phyloP scores from a whole-genome alignment of 163 green algal species.

The Scenedesmus sp. region DNA sequence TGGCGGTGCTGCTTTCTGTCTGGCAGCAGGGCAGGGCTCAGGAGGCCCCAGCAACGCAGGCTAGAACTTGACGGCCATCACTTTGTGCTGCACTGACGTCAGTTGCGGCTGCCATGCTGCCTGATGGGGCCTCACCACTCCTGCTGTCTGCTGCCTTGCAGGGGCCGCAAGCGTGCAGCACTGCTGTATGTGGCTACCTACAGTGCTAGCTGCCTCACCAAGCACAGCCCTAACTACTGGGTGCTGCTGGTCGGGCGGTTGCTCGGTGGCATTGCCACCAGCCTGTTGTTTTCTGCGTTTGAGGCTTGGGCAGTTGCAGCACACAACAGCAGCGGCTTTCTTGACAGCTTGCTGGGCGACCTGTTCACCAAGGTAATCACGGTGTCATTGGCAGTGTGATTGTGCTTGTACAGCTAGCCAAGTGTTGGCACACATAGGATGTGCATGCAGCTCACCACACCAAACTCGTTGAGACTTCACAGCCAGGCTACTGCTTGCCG shows the following conservation, averaged over 20 bases:
- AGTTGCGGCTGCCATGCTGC: background rate
- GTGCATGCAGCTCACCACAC: too few species aligned
- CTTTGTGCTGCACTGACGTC: background rate
- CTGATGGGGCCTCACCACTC: background rate
- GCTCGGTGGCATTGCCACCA: constrained; percentile 88
- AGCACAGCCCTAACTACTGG: constrained; percentile 83
- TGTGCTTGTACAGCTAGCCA: too few species aligned
- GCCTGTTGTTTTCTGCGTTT: constrained; percentile 91
- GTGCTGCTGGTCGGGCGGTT: constrained; percentile 87
- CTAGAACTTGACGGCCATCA: too few species aligned
- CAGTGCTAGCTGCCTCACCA: constrained; percentile 82
- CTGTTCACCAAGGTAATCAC: constrained; percentile 37
- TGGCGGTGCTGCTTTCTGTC: background rate
- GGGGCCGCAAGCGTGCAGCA: constrained; percentile 74
- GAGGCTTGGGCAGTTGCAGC: constrained; percentile 98
- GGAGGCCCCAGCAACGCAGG: too few species aligned
- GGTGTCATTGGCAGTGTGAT: too few species aligned
- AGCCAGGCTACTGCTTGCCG: constrained; percentile 86
- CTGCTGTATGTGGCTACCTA: constrained; percentile 84
- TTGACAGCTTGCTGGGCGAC: constrained; percentile 80
- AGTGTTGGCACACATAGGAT: too few species aligned
- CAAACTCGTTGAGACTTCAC: too few species aligned
- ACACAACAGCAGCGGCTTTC: constrained; percentile 90
- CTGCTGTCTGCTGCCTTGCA: background rate
- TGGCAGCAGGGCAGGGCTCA: background rate